phyloP scores from a whole-genome alignment of 345 rosid genomes.

The Pistacia atlantica region DNA sequence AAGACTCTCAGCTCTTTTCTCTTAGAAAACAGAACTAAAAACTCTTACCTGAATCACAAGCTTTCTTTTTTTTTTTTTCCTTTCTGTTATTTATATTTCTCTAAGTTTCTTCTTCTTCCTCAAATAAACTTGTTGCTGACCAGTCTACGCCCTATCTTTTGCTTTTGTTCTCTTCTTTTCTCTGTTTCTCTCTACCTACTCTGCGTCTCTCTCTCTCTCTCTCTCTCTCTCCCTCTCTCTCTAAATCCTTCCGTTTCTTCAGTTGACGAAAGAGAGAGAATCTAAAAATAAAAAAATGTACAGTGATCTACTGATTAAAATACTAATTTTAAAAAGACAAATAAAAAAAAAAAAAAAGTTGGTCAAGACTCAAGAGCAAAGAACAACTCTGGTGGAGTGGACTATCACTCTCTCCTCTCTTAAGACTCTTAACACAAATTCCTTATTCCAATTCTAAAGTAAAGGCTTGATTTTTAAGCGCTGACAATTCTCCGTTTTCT shows the following conservation, averaged over 20 bases:
- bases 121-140: constrained; percentile 22
- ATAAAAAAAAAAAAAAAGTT: constrained; percentile 3
- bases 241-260: constrained; percentile 33
- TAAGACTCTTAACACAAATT: background rate
- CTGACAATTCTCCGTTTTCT: constrained; percentile 8
- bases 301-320: constrained; percentile 15
- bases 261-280: constrained; percentile 32
- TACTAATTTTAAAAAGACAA: background rate
- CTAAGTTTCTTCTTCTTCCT: constrained; percentile 16
- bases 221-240: too few species aligned
- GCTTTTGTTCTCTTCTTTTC: constrained; percentile 21
- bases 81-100: background rate
- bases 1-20: constrained; percentile 14
- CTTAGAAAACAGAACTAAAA: constrained; percentile 25
- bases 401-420: constrained; percentile 24
- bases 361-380: constrained; percentile 33
- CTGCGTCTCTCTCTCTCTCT: constrained; percentile 37
- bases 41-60: constrained; percentile 44
- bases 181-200: constrained; percentile 36
- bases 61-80: constrained; percentile 9
- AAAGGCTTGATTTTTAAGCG: constrained; percentile 7
- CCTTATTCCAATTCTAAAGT: background rate
- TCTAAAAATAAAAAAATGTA: background rate
- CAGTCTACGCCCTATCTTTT: constrained; percentile 28
- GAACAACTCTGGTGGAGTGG: constrained; percentile 17